Conservation (phyloP, 768 basidiomycete genomes). For the Termitomyces sp. region DNA sequence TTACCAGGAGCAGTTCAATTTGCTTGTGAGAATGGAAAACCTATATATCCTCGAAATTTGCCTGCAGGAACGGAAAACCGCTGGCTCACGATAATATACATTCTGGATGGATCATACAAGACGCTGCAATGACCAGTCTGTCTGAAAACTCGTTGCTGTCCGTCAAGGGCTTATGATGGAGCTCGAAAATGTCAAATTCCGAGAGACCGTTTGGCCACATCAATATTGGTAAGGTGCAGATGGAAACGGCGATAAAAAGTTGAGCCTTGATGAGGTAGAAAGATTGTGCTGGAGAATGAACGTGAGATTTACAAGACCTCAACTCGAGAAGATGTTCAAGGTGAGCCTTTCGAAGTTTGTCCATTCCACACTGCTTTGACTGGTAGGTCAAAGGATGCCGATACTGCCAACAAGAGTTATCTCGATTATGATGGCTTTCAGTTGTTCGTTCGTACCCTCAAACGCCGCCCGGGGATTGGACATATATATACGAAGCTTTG, state of each 20-base stretch:
- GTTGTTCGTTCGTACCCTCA: conserved; percentile 77
- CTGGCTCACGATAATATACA: conserved; percentile 88
- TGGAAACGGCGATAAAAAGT: conserved; percentile 52
- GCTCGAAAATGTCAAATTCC: conserved; percentile 55
- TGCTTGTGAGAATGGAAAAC: too few relatives aligned
- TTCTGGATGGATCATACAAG: conserved; percentile 75
- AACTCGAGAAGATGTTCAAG: conserved; percentile 56
- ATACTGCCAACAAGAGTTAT: conserved; percentile 48
- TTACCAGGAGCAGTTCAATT: conserved; percentile 68
- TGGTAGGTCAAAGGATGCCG: conserved; percentile 50
- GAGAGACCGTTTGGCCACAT: conserved; percentile 73
- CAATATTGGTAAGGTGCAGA: conserved; percentile 81
- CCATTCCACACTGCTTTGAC: background rate
- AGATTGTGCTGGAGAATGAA: conserved; percentile 69
- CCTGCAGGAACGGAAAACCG: conserved; percentile 58
- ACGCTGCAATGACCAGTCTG: conserved; percentile 77
- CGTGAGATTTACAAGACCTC: conserved; percentile 50
- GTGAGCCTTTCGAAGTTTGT: conserved; percentile 26
- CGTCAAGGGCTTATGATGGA: conserved; percentile 71
- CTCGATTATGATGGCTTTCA: conserved; percentile 82
- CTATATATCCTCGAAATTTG: too few relatives aligned
- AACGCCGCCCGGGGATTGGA: conserved; percentile 81
- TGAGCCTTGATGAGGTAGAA: conserved; percentile 72
- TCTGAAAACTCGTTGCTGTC: conserved; percentile 60
- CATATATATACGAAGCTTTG: conserved; percentile 47